Base-by-base conservation (phyloP, 768 basidiomycete species). In the Suillus americanus region DNA sequence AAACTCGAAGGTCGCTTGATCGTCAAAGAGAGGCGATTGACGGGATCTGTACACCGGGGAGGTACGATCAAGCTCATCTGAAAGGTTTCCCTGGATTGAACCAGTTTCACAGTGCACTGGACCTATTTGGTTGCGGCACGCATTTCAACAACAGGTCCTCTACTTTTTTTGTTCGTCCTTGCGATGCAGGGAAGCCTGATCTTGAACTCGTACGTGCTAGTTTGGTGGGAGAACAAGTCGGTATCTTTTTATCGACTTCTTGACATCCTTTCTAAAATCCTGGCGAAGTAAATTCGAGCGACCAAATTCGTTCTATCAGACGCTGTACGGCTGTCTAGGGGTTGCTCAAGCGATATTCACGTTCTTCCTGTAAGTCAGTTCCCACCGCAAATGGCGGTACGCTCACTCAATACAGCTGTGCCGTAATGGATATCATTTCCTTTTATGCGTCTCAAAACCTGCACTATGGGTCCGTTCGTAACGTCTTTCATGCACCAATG, bases 401-500 rank as follows among this genome's bases (percentile, higher is more conserved):
- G 28, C 28, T 53, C 28, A 30, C 28, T 53, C 28, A 18, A 30
- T 66, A 28, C 59, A 86, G 86, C 43, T 87, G 87, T 7, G 72
- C 81, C 10, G 76, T 78, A 5, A 82, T 87, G 68, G 87, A 88
- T 64, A 73, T 83, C 14, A 78, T 90, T 72, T 84, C 86, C 1
- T 84, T 80, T 70, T 79, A 82, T 61, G 87, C 87, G 4, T 89
- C 89, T 1, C 80, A 80, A 64, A 88, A 86, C 65, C 76, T 92
- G 2, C 89, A 92, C 70, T 79, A 83, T 53, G 72, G 79, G 53
- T 83, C 87, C 0, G 78, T 89, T 28, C 73, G 74, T 30, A 83
- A 85, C 57, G 81, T 90, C 23, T 87, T 90, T 70, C 82, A 84
- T 72, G 89, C 90, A 0, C 89, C 89, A 0, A 90, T 90, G 87